Percentiles rank a stretch among this genome's conserved stretches.
phyloP scores from a whole-genome alignment of 371 early-diverging fungal genomes.

The Catenaria anguillulae region DNA sequence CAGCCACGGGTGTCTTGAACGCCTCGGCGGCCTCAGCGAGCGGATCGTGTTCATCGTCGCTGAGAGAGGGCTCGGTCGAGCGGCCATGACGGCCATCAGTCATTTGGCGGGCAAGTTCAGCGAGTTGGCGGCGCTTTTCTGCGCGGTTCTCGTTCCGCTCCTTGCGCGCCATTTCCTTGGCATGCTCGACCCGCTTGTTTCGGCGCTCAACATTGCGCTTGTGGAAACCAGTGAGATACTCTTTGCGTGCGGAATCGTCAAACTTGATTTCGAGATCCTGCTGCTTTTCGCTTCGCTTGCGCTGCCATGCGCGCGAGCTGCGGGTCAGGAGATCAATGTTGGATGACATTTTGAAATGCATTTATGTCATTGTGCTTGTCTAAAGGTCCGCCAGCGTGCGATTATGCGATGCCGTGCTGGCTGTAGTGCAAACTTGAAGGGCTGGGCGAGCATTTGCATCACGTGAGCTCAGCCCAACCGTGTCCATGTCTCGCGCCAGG shows the following conservation, averaged over 20 bases:
- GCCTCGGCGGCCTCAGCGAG: too few species aligned
- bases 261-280: constrained; percentile 45
- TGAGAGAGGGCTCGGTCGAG: background rate
- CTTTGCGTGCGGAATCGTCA: constrained; percentile 45
- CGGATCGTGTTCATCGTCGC: background rate
- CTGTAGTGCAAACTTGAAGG: too few species aligned
- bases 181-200: constrained; percentile 37
- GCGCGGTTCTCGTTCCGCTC: constrained; percentile 37
- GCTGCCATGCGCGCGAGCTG: constrained; percentile 49
- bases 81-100: background rate
- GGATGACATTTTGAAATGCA: too few species aligned
- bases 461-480: too few species aligned
- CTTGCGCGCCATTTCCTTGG: constrained; percentile 32
- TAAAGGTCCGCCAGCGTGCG: too few species aligned
- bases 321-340: constrained; percentile 46
- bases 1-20: background rate
- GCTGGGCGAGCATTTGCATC: too few species aligned
- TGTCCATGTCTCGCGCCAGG: too few species aligned
- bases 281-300: constrained; percentile 50
- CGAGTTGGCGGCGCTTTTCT: constrained; percentile 14
- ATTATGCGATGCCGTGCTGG: too few species aligned
- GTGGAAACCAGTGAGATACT: constrained; percentile 65
- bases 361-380: too few species aligned
- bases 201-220: constrained; percentile 58
- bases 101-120: background rate